phyloP scores from a whole-genome alignment of 2,329 filamentous ascomycete genomes.

The Septoria linicola region DNA sequence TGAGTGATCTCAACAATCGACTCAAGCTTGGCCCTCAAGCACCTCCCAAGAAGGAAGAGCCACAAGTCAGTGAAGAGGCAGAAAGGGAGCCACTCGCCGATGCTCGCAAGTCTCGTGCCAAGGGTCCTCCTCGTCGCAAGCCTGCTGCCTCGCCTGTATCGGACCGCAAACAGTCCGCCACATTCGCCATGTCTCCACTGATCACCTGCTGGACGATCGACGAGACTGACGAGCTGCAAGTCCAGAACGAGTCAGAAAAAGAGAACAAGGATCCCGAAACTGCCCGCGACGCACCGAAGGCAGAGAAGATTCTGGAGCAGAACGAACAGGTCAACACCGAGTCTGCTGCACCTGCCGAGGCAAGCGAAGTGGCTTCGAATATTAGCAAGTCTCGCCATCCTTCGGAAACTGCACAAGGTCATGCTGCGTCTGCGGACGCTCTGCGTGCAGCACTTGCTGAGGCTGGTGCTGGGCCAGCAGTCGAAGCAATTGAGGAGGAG shows the following conservation, averaged over 20 bases:
- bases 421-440: conserved; percentile 23
- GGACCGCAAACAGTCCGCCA: conserved; percentile 48
- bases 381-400: conserved; percentile 25
- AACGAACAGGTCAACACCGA: conserved; percentile 31
- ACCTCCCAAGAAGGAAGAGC: conserved; percentile 61
- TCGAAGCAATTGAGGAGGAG: conserved; percentile 15
- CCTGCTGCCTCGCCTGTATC: conserved; percentile 60
- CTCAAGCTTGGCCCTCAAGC: conserved; percentile 81
- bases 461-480: conserved; percentile 26
- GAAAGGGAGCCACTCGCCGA: conserved; percentile 81
- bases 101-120: conserved; percentile 84
- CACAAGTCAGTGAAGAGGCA: conserved; percentile 58
- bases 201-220: conserved; percentile 46
- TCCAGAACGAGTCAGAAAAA: conserved; percentile 28
- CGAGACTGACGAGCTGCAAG: conserved; percentile 42
- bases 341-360: conserved; percentile 26
- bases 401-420: conserved; percentile 21
- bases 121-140: conserved; percentile 78
- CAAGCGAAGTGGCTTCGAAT: conserved; percentile 19
- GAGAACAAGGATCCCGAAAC: conserved; percentile 16
- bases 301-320: conserved; percentile 29
- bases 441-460: conserved; percentile 28
- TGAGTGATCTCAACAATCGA: conserved; percentile 89
- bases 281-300: conserved; percentile 13
- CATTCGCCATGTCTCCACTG: conserved; percentile 42